These are phyloP conservation scores for Fagopyrum homotropicum DNA, from an alignment of 148 eudicot species.

Conservation along the genomic window DNA sequence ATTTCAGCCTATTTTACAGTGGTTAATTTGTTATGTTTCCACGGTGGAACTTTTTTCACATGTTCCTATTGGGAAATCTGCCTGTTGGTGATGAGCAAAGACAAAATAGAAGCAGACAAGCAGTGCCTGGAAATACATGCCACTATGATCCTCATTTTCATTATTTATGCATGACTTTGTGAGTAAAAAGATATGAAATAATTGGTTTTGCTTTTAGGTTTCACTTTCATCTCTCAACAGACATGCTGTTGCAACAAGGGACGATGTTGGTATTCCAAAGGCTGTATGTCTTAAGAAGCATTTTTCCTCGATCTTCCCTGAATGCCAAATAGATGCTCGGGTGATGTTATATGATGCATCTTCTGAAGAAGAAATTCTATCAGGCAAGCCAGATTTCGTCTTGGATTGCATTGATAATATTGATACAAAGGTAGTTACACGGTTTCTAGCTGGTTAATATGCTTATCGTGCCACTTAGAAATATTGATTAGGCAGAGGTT, in stretches of 20 bases:
- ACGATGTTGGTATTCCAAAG: conserved; percentile 93
- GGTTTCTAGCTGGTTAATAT: conserved; percentile 5
- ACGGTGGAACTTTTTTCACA: background rate
- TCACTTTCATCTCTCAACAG: conserved; percentile 95
- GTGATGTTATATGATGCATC: conserved; percentile 76
- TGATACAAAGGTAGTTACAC: conserved; percentile 69
- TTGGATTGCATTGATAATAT: conserved; percentile 98
- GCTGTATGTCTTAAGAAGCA: conserved; percentile 92
- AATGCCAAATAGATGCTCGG: conserved; percentile 81
- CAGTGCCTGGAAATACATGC: background rate
- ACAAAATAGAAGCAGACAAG: background rate
- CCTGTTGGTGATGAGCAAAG: background rate
- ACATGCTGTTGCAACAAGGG: conserved; percentile 96
- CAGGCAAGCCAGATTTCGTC: conserved; percentile 90
- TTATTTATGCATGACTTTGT: background rate
- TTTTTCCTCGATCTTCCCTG: conserved; percentile 76
- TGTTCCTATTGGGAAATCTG: background rate
- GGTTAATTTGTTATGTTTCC: background rate
- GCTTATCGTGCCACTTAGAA: background rate
- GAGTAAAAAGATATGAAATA: background rate
- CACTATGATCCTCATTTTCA: background rate
- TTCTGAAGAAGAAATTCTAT: conserved; percentile 82
- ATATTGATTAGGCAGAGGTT: background rate
- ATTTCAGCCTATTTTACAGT: background rate
- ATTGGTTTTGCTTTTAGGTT: conserved; percentile 37